phyloP scores from a whole-genome alignment of 805 yeast species.

The Jamesozyma gamospora region DNA sequence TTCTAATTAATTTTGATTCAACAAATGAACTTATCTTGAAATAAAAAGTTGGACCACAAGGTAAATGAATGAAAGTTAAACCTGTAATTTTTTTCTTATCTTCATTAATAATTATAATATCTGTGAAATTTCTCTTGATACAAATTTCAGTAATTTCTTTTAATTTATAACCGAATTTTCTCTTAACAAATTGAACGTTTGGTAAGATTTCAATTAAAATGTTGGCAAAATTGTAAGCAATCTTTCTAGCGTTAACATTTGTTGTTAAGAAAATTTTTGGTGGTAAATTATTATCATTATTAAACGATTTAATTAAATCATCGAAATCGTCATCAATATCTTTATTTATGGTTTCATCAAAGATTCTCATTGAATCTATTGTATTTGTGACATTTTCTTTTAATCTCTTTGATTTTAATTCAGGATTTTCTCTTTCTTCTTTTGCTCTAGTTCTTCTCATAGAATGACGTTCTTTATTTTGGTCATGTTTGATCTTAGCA shows the following conservation, averaged over 20 bases:
- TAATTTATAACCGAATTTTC: constrained; percentile 76
- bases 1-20: constrained; percentile 64
- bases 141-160: constrained; percentile 81
- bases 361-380: constrained; percentile 73
- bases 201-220: constrained; percentile 77
- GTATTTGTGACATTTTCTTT: constrained; percentile 72
- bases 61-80: constrained; percentile 83
- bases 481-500: constrained; percentile 63
- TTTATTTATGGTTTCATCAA: constrained; percentile 65
- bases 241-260: constrained; percentile 71
- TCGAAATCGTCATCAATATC: constrained; percentile 10
- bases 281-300: constrained; percentile 52
- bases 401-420: constrained; percentile 68
- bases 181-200: constrained; percentile 72
- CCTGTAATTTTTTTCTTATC: constrained; percentile 91
- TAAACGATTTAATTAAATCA: constrained; percentile 30
- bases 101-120: constrained; percentile 81
- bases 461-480: constrained; percentile 67
- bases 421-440: constrained; percentile 78
- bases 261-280: constrained; percentile 91
- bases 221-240: constrained; percentile 86
- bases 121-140: constrained; percentile 75
- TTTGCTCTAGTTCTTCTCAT: constrained; percentile 75
- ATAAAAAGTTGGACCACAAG: constrained; percentile 91
- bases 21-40: constrained; percentile 72